Evolutionary conservation across 2,329 filamentous ascomycete species (phyloP).

Genomic region (Xylariomycetidae sp.): DNA sequence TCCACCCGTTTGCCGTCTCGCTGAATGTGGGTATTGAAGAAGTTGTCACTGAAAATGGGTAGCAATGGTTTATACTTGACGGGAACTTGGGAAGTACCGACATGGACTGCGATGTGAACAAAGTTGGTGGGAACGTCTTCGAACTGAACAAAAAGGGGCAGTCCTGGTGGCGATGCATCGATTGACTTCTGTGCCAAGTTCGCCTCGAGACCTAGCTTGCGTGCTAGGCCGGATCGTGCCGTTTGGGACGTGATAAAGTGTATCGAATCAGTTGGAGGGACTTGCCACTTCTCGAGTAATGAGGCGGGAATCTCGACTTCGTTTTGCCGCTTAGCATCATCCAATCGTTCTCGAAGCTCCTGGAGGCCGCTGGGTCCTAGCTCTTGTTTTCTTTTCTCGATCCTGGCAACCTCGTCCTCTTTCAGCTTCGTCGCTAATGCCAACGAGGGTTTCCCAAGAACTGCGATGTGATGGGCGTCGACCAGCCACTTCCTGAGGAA

Average conservation of each 20-base stretch:
- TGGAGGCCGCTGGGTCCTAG: slow-evolving; percentile 80
- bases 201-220: slow-evolving; percentile 60
- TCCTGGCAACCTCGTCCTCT: slow-evolving; percentile 69
- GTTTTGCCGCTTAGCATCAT: slow-evolving; percentile 82
- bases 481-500: slow-evolving; percentile 82
- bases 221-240: slow-evolving; percentile 75
- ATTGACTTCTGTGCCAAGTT: slow-evolving; percentile 72
- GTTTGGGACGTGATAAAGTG: slow-evolving; percentile 89
- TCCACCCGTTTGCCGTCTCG: slow-evolving; percentile 71
- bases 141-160: slow-evolving; percentile 93
- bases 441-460: slow-evolving; percentile 81
- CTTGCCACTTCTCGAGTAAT: slow-evolving; percentile 74
- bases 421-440: slow-evolving; percentile 78
- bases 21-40: slow-evolving; percentile 87
- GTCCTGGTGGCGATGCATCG: slow-evolving; percentile 57
- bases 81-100: slow-evolving; percentile 74
- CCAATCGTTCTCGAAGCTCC: slow-evolving; percentile 68
- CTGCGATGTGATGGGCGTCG: slow-evolving; percentile 80
- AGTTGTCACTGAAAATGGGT: slow-evolving; percentile 80
- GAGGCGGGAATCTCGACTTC: slow-evolving; percentile 79
- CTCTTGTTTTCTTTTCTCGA: slow-evolving; percentile 72
- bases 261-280: slow-evolving; percentile 84
- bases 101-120: slow-evolving; percentile 74
- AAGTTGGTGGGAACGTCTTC: slow-evolving; percentile 94
- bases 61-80: slow-evolving; percentile 81